phyloP scores from a whole-genome alignment of 2,329 filamentous ascomycete genomes.

The Ambrosiella xylebori region DNA sequence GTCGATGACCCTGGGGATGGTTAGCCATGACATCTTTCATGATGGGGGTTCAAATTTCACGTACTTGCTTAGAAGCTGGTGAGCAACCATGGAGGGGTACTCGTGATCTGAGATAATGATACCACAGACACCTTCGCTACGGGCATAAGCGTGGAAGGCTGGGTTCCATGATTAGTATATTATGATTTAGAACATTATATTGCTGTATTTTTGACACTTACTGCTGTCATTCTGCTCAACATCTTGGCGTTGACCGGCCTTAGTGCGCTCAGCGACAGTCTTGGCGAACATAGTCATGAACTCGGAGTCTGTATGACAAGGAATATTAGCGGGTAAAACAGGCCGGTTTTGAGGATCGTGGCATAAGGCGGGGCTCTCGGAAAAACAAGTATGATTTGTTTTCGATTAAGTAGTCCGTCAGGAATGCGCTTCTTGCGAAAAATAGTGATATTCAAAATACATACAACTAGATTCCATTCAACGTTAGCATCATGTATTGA shows the following conservation, averaged over 20 bases:
- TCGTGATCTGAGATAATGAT: slow-evolving; percentile 63
- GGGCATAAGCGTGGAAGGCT: slow-evolving; percentile 61
- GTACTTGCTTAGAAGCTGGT: slow-evolving; percentile 64
- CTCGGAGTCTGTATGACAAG: slow-evolving; percentile 24
- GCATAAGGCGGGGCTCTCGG: background rate
- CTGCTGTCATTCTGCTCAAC: slow-evolving; percentile 55
- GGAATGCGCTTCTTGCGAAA: too few species aligned
- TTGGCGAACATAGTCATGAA: slow-evolving; percentile 77
- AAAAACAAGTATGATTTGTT: too few species aligned
- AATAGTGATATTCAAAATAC: background rate
- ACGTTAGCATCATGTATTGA: slow-evolving; percentile 1
- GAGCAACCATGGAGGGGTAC: slow-evolving; percentile 63
- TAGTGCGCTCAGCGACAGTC: slow-evolving; percentile 72
- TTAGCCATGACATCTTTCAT: slow-evolving; percentile 1
- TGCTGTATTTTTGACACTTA: slow-evolving; percentile 20
- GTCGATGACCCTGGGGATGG: slow-evolving; percentile 42
- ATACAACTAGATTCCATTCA: slow-evolving; percentile 7
- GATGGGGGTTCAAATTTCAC: background rate
- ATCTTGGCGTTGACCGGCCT: slow-evolving; percentile 65
- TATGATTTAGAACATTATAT: background rate
- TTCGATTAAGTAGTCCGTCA: background rate
- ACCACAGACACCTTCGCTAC: slow-evolving; percentile 55
- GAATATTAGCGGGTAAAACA: background rate
- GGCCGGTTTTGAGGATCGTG: background rate
- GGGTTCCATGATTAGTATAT: slow-evolving; percentile 31